Evolutionary conservation across 495 filamentous ascomycete genomes (phyloP), one percentile per base, ranked within the genome.

Genomic region (Penicilliopsis zonata): DNA sequence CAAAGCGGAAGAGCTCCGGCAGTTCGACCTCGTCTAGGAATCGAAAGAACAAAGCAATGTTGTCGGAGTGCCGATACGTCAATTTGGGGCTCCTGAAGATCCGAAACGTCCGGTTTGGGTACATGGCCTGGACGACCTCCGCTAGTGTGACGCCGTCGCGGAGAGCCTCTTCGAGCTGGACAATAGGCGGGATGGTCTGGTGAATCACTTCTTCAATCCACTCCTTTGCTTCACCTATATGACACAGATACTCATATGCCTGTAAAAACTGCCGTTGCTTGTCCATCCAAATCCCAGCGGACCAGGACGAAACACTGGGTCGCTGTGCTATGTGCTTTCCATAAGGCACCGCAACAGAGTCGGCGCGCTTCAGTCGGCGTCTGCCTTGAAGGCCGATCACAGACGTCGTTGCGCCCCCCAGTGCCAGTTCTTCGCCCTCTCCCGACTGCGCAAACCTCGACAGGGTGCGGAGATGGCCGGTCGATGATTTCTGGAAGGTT

Each of bases 161-260:
- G 30, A 99, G 57, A 10, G 82, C 86, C 60, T 99, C 87, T 49
- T 99, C 92, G 2, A 99, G 55, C 47, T 94, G 77, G n/a, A 99
- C 82, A 51, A 96, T 94, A 9, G 90, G 81, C 12, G 92, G 90
- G 24, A 96, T 86, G 16, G 79, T 70, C 39, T 84, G 73, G 34
- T 92, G 73, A 28, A 95, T 88, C 17, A 95, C 74, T 44, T 87
- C 86, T 54, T 96, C 90, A 27, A 99, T 92, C 92, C 92, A 99
- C 53, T 96, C 86, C 52, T 96, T 96, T 28, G 92, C 92, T 67
- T 99, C 92, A 43, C 92, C 92, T 47, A 99, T 96, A 48, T 99
- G 92, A 47, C 92, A 99, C 24, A 99, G 75, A 49, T 99, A 99
- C 53, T 99, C 92, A 49, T 99, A 99, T 7, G 92, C 92, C 55